Percentiles rank a stretch among this genome's conserved stretches.
Evolutionary conservation across 2,329 filamentous ascomycete genomes (phyloP).

Genomic region (Cladobotryum mycophilum): DNA sequence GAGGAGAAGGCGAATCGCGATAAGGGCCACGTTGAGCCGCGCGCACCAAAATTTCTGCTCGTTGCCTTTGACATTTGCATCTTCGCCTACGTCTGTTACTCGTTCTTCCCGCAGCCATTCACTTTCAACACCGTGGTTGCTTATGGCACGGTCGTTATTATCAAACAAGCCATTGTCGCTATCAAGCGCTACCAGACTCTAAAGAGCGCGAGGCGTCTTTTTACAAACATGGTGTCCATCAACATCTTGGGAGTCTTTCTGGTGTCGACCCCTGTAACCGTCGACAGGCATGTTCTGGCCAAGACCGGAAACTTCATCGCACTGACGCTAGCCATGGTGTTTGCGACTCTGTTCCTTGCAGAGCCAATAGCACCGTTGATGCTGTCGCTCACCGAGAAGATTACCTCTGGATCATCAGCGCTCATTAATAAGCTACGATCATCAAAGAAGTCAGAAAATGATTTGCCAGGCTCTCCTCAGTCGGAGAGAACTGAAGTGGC

Average conservation of each 20-base stretch:
- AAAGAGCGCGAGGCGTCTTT: slow-evolving; percentile 15
- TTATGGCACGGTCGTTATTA: slow-evolving; percentile 16
- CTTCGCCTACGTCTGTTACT: slow-evolving; percentile 18
- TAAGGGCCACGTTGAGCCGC: slow-evolving; percentile 15
- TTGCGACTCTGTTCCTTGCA: slow-evolving; percentile 16
- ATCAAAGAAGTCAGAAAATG: too few species aligned
- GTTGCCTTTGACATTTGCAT: slow-evolving; percentile 15
- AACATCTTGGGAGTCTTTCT: slow-evolving; percentile 17
- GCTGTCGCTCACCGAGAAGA: slow-evolving; percentile 12
- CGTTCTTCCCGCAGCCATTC: slow-evolving; percentile 17
- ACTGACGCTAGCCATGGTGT: slow-evolving; percentile 16
- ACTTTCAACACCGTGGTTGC: slow-evolving; percentile 18
- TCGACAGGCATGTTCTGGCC: slow-evolving; percentile 12
- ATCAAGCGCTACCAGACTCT: slow-evolving; percentile 18
- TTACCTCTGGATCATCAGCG: too few species aligned
- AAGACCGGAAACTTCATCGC: slow-evolving; percentile 13
- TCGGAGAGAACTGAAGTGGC: too few species aligned
- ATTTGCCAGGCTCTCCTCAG: too few species aligned
- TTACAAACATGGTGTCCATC: slow-evolving; percentile 18
- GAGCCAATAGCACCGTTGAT: slow-evolving; percentile 16
- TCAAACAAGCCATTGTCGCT: slow-evolving; percentile 16
- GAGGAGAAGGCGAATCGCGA: neutral
- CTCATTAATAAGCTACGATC: too few species aligned
- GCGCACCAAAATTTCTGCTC: slow-evolving; percentile 14
- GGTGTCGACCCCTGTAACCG: slow-evolving; percentile 15